Evolutionary conservation across 495 filamentous ascomycete species (phyloP).

Genomic region (Penicillium subrubescens): DNA sequence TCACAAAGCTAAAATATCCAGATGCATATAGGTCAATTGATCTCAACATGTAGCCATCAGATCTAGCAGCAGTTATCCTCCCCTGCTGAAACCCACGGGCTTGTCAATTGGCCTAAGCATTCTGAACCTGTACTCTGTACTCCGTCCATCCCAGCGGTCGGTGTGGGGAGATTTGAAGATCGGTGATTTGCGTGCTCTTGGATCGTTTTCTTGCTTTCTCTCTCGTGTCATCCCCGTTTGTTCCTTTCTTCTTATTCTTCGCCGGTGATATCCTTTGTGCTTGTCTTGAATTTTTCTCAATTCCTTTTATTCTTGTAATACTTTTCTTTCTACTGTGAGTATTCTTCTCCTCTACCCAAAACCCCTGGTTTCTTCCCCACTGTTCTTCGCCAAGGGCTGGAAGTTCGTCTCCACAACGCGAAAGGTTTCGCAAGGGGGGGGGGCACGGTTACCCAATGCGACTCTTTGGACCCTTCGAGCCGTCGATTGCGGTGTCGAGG

Average conservation of each 20-base stretch:
- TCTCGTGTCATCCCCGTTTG: slow-evolving; percentile 9
- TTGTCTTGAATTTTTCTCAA: background rate
- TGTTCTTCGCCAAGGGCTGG: slow-evolving; percentile 18
- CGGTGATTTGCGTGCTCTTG: slow-evolving; percentile 16
- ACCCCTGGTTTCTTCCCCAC: slow-evolving; percentile 21
- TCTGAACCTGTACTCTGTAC: no score
- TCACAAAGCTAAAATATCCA: background rate
- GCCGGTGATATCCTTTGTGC: background rate
- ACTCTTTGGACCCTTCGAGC: slow-evolving; percentile 18
- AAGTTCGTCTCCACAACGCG: slow-evolving; percentile 27
- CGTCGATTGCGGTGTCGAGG: slow-evolving; percentile 8
- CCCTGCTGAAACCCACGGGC: slow-evolving; percentile 14
- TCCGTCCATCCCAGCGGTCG: background rate
- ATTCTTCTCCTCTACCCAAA: background rate
- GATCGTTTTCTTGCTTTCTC: slow-evolving; percentile 1
- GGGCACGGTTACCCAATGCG: slow-evolving; percentile 23
- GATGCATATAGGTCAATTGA: background rate
- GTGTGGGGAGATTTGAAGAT: slow-evolving; percentile 15
- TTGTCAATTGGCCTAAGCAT: slow-evolving; percentile 5
- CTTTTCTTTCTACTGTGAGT: slow-evolving; percentile 15
- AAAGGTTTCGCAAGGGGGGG: slow-evolving; percentile 31
- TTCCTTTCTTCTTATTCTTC: background rate
- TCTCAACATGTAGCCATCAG: background rate
- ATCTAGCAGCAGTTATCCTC: slow-evolving; percentile 9
- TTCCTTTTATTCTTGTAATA: slow-evolving; percentile 1